Evolutionary conservation across 805 yeast genomes (phyloP).

Genomic region (Yarrowia bubula): DNA sequence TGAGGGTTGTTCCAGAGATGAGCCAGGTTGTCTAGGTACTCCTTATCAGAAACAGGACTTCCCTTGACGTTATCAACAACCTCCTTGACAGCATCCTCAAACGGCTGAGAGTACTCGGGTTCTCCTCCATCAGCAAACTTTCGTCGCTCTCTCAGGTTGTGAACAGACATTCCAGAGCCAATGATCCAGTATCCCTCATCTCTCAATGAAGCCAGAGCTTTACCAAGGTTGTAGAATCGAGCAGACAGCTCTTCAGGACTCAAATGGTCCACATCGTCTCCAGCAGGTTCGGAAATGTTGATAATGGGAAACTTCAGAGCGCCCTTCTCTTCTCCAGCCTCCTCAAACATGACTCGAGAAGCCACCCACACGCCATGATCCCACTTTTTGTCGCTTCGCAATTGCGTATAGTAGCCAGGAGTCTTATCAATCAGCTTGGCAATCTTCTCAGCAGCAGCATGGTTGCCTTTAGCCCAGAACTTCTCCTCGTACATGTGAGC

Average conservation of each 20-base stretch:
- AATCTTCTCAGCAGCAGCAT: slow-evolving; percentile 47
- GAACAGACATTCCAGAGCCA: slow-evolving; percentile 78
- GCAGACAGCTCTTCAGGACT: slow-evolving; percentile 34
- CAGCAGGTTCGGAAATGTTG: slow-evolving; percentile 43
- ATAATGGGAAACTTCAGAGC: slow-evolving; percentile 43
- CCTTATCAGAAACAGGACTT: slow-evolving; percentile 40
- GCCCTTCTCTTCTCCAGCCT: slow-evolving; percentile 35
- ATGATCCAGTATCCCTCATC: slow-evolving; percentile 53
- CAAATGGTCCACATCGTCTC: slow-evolving; percentile 41
- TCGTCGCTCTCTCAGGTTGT: slow-evolving; percentile 59
- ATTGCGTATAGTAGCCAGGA: slow-evolving; percentile 47
- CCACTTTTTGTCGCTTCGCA: slow-evolving; percentile 53
- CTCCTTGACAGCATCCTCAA: slow-evolving; percentile 48
- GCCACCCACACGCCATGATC: slow-evolving; percentile 89
- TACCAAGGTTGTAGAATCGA: slow-evolving; percentile 51
- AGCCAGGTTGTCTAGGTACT: slow-evolving; percentile 40
- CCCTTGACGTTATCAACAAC: slow-evolving; percentile 18
- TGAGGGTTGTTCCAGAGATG: slow-evolving; percentile 43
- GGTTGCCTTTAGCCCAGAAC: slow-evolving; percentile 53
- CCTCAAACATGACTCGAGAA: slow-evolving; percentile 63
- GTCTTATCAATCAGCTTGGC: slow-evolving; percentile 42
- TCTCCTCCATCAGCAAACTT: slow-evolving; percentile 33
- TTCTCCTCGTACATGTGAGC: slow-evolving; percentile 57
- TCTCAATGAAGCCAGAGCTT: slow-evolving; percentile 52
- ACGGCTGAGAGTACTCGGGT: slow-evolving; percentile 52